phyloP scores from a whole-genome alignment of 441 rosid genomes.

The Erodium trifolium region DNA sequence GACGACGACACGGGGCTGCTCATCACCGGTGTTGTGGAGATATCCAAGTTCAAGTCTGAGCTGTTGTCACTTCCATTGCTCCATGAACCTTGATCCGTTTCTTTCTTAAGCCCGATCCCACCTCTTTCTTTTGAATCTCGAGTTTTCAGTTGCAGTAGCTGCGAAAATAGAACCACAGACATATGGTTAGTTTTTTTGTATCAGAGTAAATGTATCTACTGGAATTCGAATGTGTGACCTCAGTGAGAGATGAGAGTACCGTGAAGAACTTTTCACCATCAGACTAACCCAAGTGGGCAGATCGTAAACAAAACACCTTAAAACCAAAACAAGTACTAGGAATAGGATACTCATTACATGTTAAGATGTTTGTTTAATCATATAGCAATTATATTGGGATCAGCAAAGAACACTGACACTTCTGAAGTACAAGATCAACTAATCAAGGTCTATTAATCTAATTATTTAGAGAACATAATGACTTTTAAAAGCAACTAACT shows the following conservation, averaged over 20 bases:
- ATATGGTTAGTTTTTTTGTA: not conserved
- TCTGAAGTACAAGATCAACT: conserved; percentile 3
- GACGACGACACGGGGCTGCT: no score
- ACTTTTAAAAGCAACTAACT: no score
- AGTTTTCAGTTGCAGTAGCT: conserved; percentile 53
- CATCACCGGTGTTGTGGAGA: conserved; percentile 23
- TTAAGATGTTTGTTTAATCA: not conserved
- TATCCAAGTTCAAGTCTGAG: conserved; percentile 51
- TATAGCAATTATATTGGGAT: conserved; percentile 4
- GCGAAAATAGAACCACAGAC: conserved; percentile 8
- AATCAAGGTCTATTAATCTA: not conserved
- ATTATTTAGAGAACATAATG: not conserved
- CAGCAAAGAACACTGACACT: conserved; percentile 6
- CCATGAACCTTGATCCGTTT: conserved; percentile 53
- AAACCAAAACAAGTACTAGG: not conserved
- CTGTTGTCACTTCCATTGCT: conserved; percentile 75
- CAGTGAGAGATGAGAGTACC: no score
- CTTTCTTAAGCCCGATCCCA: conserved; percentile 39
- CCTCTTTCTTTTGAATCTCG: conserved; percentile 40
- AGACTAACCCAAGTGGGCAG: no score
- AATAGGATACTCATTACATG: not conserved
- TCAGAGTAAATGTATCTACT: not conserved
- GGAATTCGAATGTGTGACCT: no score
- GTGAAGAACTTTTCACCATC: no score
- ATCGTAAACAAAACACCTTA: not conserved